Evolutionary conservation across 2,329 filamentous ascomycete genomes (phyloP).

Genomic region (Aspergillus pseudoglaucus): DNA sequence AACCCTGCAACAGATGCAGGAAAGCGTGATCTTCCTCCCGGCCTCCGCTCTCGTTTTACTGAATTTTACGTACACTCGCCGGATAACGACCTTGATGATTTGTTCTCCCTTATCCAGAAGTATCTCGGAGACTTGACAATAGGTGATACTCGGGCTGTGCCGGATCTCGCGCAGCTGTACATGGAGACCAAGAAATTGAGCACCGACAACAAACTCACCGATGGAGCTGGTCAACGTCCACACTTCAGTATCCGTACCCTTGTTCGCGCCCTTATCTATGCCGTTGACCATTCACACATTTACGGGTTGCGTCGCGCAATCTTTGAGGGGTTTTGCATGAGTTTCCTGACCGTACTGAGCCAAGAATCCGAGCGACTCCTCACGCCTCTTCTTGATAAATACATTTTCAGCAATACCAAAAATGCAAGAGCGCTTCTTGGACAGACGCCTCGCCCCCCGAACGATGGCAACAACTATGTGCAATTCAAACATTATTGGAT

Average conservation of each 20-base stretch:
- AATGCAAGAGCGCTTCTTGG: constrained; percentile 68
- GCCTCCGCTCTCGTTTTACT: constrained; percentile 85
- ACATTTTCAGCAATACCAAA: constrained; percentile 65
- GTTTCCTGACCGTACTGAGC: constrained; percentile 84
- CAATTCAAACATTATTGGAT: constrained; percentile 90
- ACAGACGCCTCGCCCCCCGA: constrained; percentile 69
- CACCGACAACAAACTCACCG: constrained; percentile 76
- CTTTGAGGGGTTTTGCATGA: constrained; percentile 97
- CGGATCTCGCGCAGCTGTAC: constrained; percentile 81
- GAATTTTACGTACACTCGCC: constrained; percentile 92
- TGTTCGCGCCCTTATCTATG: constrained; percentile 83
- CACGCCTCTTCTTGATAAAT: constrained; percentile 69
- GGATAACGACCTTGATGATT: constrained; percentile 76
- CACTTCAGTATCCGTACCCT: constrained; percentile 95
- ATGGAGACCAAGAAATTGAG: constrained; percentile 77
- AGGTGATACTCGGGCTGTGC: constrained; percentile 65
- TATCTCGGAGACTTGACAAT: constrained; percentile 70
- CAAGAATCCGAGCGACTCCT: constrained; percentile 73
- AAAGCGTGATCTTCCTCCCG: constrained; percentile 85
- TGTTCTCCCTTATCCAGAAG: constrained; percentile 79
- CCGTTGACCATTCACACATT: constrained; percentile 71
- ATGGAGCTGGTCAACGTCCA: constrained; percentile 90
- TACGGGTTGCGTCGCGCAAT: constrained; percentile 81
- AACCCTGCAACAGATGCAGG: constrained; percentile 97
- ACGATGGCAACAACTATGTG: constrained; percentile 70